These are phyloP conservation scores for Hymenoscyphus infarciens DNA, from an alignment of 2,329 filamentous ascomycete species.

Conservation along the genomic window DNA sequence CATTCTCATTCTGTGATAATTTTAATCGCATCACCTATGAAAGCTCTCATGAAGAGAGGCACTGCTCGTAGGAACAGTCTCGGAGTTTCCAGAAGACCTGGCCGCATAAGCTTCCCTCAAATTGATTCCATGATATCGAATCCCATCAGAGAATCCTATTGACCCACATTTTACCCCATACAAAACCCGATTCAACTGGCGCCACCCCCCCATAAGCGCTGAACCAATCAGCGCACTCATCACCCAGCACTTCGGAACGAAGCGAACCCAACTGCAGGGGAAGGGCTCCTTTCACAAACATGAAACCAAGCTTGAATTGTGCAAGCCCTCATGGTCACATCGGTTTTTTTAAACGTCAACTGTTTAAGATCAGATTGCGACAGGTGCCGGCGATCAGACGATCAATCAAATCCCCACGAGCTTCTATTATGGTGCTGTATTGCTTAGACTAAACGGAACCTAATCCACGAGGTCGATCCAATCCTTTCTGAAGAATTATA, in stretches of 20 bases:
- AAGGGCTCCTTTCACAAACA: neutral
- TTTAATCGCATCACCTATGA: neutral
- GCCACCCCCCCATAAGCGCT: neutral
- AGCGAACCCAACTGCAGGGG: neutral
- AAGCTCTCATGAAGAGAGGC: neutral
- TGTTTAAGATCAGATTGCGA: neutral
- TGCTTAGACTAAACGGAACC: neutral
- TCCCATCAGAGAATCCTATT: neutral
- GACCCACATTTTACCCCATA: conserved; percentile 1
- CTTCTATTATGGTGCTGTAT: neutral
- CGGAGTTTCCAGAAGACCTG: neutral
- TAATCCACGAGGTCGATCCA: neutral
- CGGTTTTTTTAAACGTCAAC: neutral
- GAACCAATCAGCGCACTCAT: neutral
- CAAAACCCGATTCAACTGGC: neutral
- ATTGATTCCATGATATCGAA: conserved; percentile 1
- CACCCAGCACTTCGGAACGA: neutral
- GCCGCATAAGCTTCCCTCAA: neutral
- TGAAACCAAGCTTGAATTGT: conserved; percentile 1
- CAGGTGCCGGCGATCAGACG: neutral
- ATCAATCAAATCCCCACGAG: neutral
- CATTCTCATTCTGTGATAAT: neutral
- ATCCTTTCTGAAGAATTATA: neutral
- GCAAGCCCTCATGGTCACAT: neutral
- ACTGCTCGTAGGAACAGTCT: neutral